Conservation (phyloP, 2,329 filamentous ascomycete genomes). For the Fusarium redolens region DNA sequence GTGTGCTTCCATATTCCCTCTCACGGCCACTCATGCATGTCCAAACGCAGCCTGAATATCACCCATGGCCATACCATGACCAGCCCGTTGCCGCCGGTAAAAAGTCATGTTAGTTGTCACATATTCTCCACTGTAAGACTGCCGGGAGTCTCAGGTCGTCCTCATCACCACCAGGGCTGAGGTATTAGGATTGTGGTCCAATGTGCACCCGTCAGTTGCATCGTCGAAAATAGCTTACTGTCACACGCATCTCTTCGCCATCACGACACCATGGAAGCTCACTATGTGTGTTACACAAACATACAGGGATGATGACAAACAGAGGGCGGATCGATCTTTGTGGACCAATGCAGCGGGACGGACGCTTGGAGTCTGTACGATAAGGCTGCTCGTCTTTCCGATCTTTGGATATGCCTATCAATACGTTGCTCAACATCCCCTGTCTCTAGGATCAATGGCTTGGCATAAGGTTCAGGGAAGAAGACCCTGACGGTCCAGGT, state of each 20-base stretch:
- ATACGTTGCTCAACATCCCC: background rate
- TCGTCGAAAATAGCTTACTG: constrained; percentile 4
- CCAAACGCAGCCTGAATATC: constrained; percentile 12
- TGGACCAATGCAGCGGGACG: constrained; percentile 34
- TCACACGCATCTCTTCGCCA: constrained; percentile 20
- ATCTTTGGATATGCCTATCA: constrained; percentile 6
- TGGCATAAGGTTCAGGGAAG: constrained; percentile 7
- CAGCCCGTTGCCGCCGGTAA: constrained; percentile 35
- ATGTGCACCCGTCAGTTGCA: background rate
- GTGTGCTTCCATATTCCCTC: background rate
- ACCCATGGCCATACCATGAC: background rate
- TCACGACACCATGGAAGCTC: constrained; percentile 30
- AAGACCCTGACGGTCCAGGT: background rate
- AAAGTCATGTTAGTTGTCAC: constrained; percentile 17
- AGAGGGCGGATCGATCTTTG: constrained; percentile 39
- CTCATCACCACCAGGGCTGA: background rate
- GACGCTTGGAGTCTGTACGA: constrained; percentile 31
- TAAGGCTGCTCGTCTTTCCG: constrained; percentile 28
- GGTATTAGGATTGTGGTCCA: background rate
- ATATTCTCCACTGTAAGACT: constrained; percentile 35
- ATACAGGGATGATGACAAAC: constrained; percentile 37
- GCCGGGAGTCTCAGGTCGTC: constrained; percentile 2
- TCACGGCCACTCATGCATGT: constrained; percentile 15
- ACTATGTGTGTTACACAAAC: constrained; percentile 38
- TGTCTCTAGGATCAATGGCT: constrained; percentile 7